phyloP scores from a whole-genome alignment of 139 green algal genomes.

The Mychonastes homosphaera region DNA sequence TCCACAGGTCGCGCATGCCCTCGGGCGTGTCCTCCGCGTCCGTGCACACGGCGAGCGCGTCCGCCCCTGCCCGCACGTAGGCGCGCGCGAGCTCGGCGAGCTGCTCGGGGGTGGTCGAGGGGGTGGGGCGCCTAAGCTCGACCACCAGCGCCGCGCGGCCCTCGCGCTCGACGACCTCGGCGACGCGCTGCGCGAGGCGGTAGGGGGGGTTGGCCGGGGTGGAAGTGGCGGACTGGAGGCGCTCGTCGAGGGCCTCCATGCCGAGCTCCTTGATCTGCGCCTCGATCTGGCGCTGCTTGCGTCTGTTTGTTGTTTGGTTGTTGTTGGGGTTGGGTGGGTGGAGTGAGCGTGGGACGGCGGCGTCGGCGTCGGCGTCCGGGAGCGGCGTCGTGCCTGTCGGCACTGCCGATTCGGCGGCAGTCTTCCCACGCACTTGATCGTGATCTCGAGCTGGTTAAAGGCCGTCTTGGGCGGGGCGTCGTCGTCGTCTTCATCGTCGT shows the following conservation, averaged over 20 bases:
- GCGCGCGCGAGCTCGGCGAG: slow-evolving; percentile 27
- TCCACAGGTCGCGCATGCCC: slow-evolving; percentile 46
- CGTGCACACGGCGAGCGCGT: slow-evolving; percentile 50
- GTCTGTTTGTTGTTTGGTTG: slow-evolving; percentile 12
- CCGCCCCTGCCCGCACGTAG: slow-evolving; percentile 31
- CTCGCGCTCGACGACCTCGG: slow-evolving; percentile 17
- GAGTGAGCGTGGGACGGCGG: slow-evolving; percentile 7
- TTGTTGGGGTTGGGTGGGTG: neutral
- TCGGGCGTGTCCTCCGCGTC: slow-evolving; percentile 53
- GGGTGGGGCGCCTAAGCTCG: slow-evolving; percentile 26
- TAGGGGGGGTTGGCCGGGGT: slow-evolving; percentile 34
- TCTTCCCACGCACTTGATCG: slow-evolving; percentile 15
- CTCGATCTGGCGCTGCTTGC: slow-evolving; percentile 37
- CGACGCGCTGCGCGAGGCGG: slow-evolving; percentile 43
- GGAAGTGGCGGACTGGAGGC: slow-evolving; percentile 34
- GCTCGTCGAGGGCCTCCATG: slow-evolving; percentile 50
- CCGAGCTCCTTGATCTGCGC: slow-evolving; percentile 31
- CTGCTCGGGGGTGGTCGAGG: slow-evolving; percentile 11
- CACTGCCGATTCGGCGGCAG: neutral
- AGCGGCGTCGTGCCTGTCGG: neutral
- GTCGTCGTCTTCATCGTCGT: slow-evolving; percentile 2
- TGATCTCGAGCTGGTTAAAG: slow-evolving; percentile 21
- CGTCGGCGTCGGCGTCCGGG: neutral
- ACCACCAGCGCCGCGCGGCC: slow-evolving; percentile 31
- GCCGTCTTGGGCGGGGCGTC: slow-evolving; percentile 19